A percentile compares a stretch with the other conserved stretches of the same genome.
These are phyloP conservation scores for Arthrinium phaeospermum DNA, from an alignment of 2,329 filamentous ascomycete species.

Conservation along the genomic window DNA sequence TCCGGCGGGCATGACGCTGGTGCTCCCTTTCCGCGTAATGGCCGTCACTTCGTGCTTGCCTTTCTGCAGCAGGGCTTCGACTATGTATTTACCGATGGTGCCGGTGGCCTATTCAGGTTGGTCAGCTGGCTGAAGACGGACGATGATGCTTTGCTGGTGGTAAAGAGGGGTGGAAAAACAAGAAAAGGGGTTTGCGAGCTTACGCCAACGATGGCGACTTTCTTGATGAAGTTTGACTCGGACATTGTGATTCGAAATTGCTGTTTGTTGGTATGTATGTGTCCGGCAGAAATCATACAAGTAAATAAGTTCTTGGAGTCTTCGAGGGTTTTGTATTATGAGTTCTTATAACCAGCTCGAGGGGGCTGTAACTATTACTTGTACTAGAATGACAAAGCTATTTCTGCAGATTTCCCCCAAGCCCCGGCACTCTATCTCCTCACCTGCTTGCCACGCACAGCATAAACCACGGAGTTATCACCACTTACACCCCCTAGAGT, in stretches of 20 bases:
- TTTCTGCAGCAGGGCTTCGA: conserved; percentile 47
- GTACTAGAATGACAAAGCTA: too few species aligned
- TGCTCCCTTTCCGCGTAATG: conserved; percentile 52
- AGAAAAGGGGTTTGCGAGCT: conserved; percentile 32
- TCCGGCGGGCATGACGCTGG: conserved; percentile 48
- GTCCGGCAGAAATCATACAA: not conserved
- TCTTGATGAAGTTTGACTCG: conserved; percentile 45
- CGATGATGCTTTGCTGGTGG: not conserved
- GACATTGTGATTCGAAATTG: not conserved
- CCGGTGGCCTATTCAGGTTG: conserved; percentile 47
- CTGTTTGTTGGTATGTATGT: not conserved
- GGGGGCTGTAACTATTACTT: too few species aligned
- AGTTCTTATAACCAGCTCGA: not conserved
- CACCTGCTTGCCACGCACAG: too few species aligned
- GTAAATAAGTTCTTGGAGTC: not conserved
- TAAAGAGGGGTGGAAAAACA: conserved; percentile 16
- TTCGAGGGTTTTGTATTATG: not conserved
- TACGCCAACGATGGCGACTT: conserved; percentile 54
- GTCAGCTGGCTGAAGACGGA: not conserved
- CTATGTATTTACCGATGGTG: conserved; percentile 45
- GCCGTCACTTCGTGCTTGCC: conserved; percentile 59
- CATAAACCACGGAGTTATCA: not conserved
- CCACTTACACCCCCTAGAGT: not conserved
- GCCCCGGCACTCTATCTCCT: too few species aligned
- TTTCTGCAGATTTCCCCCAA: too few species aligned